These are phyloP conservation scores for Arthrobotrys musiformis DNA, from an alignment of 2,329 filamentous ascomycete genomes.

Conservation along the genomic window DNA sequence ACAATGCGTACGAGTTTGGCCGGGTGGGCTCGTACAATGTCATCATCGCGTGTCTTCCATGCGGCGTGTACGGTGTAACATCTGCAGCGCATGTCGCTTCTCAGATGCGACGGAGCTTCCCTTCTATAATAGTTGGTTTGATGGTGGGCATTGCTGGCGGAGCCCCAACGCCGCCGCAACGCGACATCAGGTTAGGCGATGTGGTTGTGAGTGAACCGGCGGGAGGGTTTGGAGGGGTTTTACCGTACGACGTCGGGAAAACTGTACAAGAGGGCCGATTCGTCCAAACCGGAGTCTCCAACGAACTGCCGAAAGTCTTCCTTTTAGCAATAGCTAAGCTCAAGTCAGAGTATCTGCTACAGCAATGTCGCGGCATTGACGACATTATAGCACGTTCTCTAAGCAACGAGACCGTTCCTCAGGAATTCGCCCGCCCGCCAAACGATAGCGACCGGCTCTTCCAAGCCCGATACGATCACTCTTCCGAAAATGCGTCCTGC, in stretches of 20 bases:
- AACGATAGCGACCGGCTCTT: slow-evolving; percentile 11
- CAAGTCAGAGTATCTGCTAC: neutral
- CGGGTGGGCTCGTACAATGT: neutral
- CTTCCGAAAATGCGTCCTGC: slow-evolving; percentile 20
- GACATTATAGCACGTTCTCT: neutral
- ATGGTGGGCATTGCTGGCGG: slow-evolving; percentile 26
- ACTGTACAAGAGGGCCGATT: neutral
- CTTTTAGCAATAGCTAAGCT: neutral
- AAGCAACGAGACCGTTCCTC: neutral
- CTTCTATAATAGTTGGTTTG: neutral
- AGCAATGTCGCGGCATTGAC: neutral
- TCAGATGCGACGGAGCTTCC: slow-evolving; percentile 1
- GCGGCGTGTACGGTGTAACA: slow-evolving; percentile 10
- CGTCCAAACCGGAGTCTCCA: neutral
- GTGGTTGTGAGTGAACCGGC: neutral
- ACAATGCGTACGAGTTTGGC: slow-evolving; percentile 11
- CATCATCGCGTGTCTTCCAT: slow-evolving; percentile 13
- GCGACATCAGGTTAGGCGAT: slow-evolving; percentile 6
- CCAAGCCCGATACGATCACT: slow-evolving; percentile 21
- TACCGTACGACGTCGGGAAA: slow-evolving; percentile 25
- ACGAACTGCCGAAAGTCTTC: neutral
- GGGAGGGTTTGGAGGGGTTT: neutral
- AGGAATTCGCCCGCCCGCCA: neutral
- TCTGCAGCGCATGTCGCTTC: neutral
- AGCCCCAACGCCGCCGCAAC: neutral